Percentiles rank a stretch among this genome's conserved stretches.
Evolutionary conservation across 257 asterid species (phyloP).

Genomic region (Mitragyna speciosa): DNA sequence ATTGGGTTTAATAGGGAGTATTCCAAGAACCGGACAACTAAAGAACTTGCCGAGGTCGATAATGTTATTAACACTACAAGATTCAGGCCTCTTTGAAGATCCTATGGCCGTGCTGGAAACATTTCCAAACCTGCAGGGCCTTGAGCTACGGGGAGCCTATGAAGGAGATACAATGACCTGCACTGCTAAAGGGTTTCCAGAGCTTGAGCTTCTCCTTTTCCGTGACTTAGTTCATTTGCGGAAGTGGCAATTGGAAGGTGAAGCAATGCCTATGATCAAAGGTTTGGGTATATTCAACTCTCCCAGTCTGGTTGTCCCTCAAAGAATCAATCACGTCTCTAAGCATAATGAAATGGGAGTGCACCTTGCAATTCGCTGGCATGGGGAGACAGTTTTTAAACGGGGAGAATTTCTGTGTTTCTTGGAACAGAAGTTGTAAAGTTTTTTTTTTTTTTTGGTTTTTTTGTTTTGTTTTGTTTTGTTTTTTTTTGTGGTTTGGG

Average conservation of each 20-base stretch:
- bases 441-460: too few relatives aligned
- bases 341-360: neutral
- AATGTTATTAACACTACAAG: neutral
- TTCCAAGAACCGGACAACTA: neutral
- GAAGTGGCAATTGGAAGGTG: neutral
- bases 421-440: too few relatives aligned
- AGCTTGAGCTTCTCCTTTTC: neutral
- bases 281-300: neutral
- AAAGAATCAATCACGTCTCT: neutral
- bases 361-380: neutral
- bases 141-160: neutral
- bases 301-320: neutral
- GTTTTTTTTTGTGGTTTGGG: too few relatives aligned
- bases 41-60: neutral
- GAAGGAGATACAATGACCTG: neutral
- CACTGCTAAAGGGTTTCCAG: neutral
- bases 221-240: neutral
- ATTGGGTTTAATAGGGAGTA: neutral
- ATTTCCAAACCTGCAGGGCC: neutral
- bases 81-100: neutral
- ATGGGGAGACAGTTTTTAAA: neutral
- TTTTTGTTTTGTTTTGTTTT: too few relatives aligned
- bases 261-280: neutral
- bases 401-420: too few relatives aligned
- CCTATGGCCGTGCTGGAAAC: neutral